Evolutionary conservation across 2,329 filamentous ascomycete species (phyloP), one percentile per base, ranked within the genome.

Genomic region (Neoarthrinium moseri): DNA sequence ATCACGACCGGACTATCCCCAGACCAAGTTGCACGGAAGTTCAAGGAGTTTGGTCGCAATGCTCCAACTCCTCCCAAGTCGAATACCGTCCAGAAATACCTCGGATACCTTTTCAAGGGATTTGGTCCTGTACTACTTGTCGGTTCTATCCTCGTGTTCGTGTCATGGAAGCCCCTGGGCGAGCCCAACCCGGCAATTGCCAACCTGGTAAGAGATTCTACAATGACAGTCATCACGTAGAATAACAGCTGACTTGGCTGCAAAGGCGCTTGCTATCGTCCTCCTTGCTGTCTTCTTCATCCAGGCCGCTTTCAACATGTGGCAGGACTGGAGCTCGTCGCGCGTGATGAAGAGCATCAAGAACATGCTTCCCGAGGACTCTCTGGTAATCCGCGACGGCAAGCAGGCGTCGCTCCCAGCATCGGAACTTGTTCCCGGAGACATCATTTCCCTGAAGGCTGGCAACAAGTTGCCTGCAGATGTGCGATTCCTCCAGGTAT

Each of bases 301-400:
- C 32, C 81, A 86, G 56, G 87, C 84, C 13, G 78, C 71, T 3
- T 91, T 90, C 67, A 84, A 84, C 57, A 78, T 79, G 57, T 86
- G 77, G 72, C 81, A 85, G 57, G 87, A 91, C 60, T 91, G 86
- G 80, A 89, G 86, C 2, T 87, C 85, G 0, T 86, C 80, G 1
- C 73, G 83, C 5, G 86, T 90, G 45, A 91, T 91, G 88, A 80
- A 82, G 15, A 89, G 85, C 0, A 91, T 91, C 60, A 87, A 84
- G 38, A 84, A 78, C 15, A 88, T 91, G 86, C 73, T 91, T n/a
- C 87, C 87, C 0, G 86, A 89, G 55, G 74, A 82, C 48, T 89
- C 84, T 55, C 69, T 83, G 21, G 74, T 87, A 6, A 66, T 86
- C 6, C 79, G 87, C 17, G 78, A 87, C 51, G 77, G 81, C 1